A percentile compares a stretch with the other conserved stretches of the same genome.
phyloP scores from a whole-genome alignment of 139 green algal species.

The Chlamydomonas eustigma region DNA sequence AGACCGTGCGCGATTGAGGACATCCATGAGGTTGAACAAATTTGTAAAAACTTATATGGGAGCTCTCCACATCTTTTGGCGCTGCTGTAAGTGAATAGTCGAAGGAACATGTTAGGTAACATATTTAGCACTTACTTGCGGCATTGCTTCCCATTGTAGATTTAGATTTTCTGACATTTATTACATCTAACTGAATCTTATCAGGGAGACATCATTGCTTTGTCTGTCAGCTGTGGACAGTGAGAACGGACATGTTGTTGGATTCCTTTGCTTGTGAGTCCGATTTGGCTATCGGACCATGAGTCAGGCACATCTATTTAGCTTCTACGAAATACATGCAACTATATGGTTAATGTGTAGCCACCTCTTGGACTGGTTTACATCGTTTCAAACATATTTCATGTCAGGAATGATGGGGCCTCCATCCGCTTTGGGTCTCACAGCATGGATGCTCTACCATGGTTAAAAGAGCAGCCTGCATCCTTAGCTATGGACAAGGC shows the following conservation, averaged over 20 bases:
- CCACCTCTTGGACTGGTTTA: neutral
- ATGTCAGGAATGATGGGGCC: conserved; percentile 17
- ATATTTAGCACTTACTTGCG: too few relatives aligned
- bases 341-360: too few relatives aligned
- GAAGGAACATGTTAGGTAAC: neutral
- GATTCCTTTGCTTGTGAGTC: conserved; percentile 43
- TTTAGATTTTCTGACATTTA: too few relatives aligned
- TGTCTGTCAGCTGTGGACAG: conserved; percentile 26
- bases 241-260: conserved; percentile 24
- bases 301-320: too few relatives aligned
- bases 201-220: conserved; percentile 31
- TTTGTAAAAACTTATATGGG: neutral
- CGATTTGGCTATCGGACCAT: neutral
- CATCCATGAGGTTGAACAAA: neutral
- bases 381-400: neutral
- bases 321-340: too few relatives aligned
- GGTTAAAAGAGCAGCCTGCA: neutral
- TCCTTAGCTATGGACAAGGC: neutral
- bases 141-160: too few relatives aligned
- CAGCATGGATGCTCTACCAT: neutral
- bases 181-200: too few relatives aligned
- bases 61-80: neutral
- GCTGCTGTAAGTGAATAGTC: neutral
- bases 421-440: neutral
- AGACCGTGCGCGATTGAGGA: neutral